phyloP scores from a whole-genome alignment of 176 grass and related monocot genomes.

The Musa schizocarpa region DNA sequence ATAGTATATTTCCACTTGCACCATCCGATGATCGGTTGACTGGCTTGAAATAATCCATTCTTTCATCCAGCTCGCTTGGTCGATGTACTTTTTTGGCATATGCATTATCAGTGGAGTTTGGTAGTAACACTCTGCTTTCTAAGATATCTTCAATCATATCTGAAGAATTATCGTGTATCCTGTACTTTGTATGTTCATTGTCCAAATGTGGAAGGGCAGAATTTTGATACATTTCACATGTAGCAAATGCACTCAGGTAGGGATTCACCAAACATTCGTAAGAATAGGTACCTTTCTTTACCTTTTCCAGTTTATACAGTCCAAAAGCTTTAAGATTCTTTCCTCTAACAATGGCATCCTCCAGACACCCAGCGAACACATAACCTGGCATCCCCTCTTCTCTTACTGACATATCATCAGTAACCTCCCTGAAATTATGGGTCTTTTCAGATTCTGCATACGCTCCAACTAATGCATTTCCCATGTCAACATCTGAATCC shows the following conservation, averaged over 20 bases:
- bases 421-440: conserved; percentile 16
- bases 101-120: conserved; percentile 2
- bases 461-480: conserved; percentile 78
- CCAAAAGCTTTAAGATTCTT: conserved; percentile 42
- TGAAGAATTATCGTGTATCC: conserved; percentile 9
- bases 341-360: conserved; percentile 18
- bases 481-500: conserved; percentile 74
- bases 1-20: background rate
- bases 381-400: conserved; percentile 11
- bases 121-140: background rate
- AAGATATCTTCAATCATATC: conserved; percentile 9
- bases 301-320: conserved; percentile 37
- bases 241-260: conserved; percentile 21
- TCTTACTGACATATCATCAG: conserved; percentile 20
- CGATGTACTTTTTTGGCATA: conserved; percentile 16
- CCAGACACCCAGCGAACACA: conserved; percentile 18
- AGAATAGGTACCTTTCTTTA: conserved; percentile 23
- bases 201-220: conserved; percentile 18
- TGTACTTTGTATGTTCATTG: conserved; percentile 18
- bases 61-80: conserved; percentile 22
- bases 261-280: conserved; percentile 18
- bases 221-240: conserved; percentile 30
- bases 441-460: conserved; percentile 47
- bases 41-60: conserved; percentile 8
- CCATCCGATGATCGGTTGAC: background rate